Evolutionary conservation across 345 rosid genomes (phyloP), one percentile per base, ranked within the genome.

Genomic region (Triadica sebifera): DNA sequence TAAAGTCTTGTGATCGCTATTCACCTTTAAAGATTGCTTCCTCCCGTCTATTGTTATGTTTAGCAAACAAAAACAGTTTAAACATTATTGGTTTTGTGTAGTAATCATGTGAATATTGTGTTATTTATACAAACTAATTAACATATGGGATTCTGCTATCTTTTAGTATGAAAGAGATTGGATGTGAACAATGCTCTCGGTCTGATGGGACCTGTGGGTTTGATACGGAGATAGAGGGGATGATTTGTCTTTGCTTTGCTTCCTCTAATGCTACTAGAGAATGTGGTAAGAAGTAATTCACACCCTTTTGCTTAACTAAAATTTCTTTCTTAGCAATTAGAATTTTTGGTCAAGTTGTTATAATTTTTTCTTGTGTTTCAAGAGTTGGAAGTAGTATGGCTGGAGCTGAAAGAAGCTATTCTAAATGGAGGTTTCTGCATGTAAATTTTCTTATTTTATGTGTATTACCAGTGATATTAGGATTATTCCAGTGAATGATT

Each of bases 171-270:
- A 93, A 97, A 1, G 93, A 93, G 4, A 86, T 84, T 13, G 98
- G 93, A 6, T 94, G 98, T 63, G 86, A 83, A 0, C 83, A 87
- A 46, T 92, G 98, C 80, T 77, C 80, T 56, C 73, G 58, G 37
- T 91, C 98, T 16, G 97, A 97, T 11, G 98, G 97, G 34, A 70
- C 87, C 2, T 94, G 98, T 52, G 98, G 98, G 62, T 94, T 82
- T 38, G 95, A 92, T 59, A 87, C 90, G 0, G 97, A 92, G 77
- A 85, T 91, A 4, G 89, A 78, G 51, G 92, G 84, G 1, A 75
- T 79, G 85, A 73, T 76, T 46, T 94, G 98, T 67, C 85, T 91
- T 19, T 94, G 98, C 86, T 83, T 97, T 15, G 55, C 16, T 68
- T 77, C 84, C 65, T 9, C 67, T 43, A 91, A 87, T 80, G 74